Evolutionary conservation across 73 alveolate genomes (phyloP), one percentile per base, ranked within the genome.

Genomic region (Symbiodinium natans): DNA sequence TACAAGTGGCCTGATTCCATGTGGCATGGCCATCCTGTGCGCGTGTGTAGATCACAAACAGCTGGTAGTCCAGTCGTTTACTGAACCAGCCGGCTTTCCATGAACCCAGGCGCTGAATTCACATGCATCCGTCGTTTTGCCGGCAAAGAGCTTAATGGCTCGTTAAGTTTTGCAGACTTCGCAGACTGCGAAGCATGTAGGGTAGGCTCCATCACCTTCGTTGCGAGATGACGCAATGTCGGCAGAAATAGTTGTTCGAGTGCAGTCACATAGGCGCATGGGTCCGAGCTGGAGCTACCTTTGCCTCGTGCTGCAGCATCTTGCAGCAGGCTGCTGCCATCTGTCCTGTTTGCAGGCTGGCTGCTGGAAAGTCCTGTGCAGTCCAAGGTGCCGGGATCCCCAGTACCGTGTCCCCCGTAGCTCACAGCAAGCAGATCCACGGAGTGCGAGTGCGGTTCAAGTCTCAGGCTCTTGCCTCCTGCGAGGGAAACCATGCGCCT

Each of bases 301-400:
- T 48, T n/a, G n/a, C n/a, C n/a, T n/a, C n/a, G n/a, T n/a, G n/a
- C n/a, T n/a, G n/a, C n/a, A n/a, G n/a, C n/a, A n/a, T 0, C 71
- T 13, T 23, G 15, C 71, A 52, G 71, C 71, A 21, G 71, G 71
- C 17, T n/a, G n/a, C 71, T 13, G n/a, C 23, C 71, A 0, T 2
- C 71, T 52, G 71, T 29, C 23, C 71, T 52, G 71, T 2, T 52
- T 52, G 71, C 75, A 90, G 97, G 97, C 97, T 90, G 97, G 97
- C 77, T 90, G 63, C 23, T 90, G 36, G 97, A 90, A 42, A 41
- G 97, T 54, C 97, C 97, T n/a, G 88, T 73, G 46, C 97, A 90
- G 77, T 71, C 97, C 4, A 31, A 33, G 43, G 41, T 89, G 97
- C 41, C 36, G 13, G 29, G n/a, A 40, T 56, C 95, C 10, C 80